phyloP scores from a whole-genome alignment of 768 basidiomycete species.

The Boletus rufocinnamomeus region DNA sequence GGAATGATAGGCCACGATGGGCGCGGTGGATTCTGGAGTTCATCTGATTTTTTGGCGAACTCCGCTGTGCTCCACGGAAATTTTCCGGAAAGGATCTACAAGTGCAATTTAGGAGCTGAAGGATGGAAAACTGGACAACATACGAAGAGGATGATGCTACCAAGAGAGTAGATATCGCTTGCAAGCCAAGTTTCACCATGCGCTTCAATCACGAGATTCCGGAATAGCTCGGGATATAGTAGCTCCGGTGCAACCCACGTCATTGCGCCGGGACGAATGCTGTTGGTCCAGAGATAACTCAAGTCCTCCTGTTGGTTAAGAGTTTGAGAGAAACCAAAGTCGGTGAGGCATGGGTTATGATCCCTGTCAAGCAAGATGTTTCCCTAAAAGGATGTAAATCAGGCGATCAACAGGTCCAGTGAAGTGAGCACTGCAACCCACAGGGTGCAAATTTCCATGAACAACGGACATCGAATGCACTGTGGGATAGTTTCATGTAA shows the following conservation, averaged over 20 bases:
- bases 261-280: neutral
- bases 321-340: no score
- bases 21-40: neutral
- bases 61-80: neutral
- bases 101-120: no score
- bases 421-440: neutral
- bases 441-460: conserved; percentile 6
- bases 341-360: neutral
- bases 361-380: conserved; percentile 8
- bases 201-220: neutral
- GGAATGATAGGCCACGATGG: no score
- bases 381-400: neutral
- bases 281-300: neutral
- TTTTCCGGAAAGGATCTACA: conserved; percentile 7
- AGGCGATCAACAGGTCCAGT: neutral
- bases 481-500: neutral
- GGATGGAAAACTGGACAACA: no score
- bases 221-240: neutral
- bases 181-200: no score
- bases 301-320: neutral
- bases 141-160: no score
- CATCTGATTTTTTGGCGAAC: neutral
- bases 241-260: no score
- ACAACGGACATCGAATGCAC: neutral
- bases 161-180: no score